Evolutionary conservation across 106 monocot species (phyloP).

Genomic region (Ottelia alismoides): DNA sequence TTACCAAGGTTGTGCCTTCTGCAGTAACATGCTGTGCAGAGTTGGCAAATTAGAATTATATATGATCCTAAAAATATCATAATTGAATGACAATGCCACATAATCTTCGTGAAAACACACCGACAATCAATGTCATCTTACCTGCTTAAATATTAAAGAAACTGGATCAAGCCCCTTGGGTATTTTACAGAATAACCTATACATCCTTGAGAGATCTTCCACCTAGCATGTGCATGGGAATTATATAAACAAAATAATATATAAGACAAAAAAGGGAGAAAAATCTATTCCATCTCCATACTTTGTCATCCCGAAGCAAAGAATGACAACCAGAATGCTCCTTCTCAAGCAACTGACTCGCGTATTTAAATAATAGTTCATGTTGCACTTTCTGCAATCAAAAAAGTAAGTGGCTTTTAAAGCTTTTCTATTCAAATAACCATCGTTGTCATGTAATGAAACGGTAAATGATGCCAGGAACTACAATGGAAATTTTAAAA

Average conservation of each 20-base stretch:
- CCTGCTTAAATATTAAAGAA: conserved; percentile 12
- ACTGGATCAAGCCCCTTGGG: conserved; percentile 10
- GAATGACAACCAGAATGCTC: conserved; percentile 77
- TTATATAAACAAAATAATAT: neutral
- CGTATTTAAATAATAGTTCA: conserved; percentile 45
- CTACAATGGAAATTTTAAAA: no score
- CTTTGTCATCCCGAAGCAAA: conserved; percentile 34
- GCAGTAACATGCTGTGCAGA: conserved; percentile 27
- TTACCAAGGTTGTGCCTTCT: conserved; percentile 27
- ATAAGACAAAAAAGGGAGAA: neutral
- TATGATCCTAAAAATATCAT: no score
- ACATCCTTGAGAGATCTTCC: conserved; percentile 18
- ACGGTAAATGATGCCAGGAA: no score
- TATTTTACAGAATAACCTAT: conserved; percentile 12
- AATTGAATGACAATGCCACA: no score
- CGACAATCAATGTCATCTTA: neutral
- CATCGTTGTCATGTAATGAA: neutral
- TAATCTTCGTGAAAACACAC: no score
- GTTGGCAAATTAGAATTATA: no score
- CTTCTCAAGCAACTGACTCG: conserved; percentile 49
- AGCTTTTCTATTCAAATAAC: neutral
- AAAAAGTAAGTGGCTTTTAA: neutral
- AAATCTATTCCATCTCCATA: neutral
- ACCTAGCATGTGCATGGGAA: no score
- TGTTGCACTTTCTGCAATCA: conserved; percentile 49